phyloP scores from a whole-genome alignment of 2,329 filamentous ascomycete genomes.

The Paraphoma chrysanthemicola region DNA sequence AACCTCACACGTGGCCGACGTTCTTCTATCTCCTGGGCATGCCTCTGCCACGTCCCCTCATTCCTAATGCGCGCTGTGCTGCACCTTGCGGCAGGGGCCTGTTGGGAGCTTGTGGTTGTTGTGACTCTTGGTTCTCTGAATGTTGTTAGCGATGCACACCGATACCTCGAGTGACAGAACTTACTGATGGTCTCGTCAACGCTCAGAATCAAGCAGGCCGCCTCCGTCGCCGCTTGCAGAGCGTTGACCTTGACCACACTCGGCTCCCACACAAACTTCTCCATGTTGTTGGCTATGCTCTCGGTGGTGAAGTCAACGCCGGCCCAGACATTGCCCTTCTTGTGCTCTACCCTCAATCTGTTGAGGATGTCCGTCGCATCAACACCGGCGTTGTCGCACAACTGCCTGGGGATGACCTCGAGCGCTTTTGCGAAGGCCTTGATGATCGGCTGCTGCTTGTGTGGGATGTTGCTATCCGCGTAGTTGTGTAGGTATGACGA shows the following conservation, averaged over 20 bases:
- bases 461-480: conserved; percentile 87
- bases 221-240: conserved; percentile 93
- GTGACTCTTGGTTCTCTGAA: conserved; percentile 86
- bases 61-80: conserved; percentile 85
- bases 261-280: conserved; percentile 96
- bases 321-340: conserved; percentile 90
- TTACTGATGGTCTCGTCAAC: conserved; percentile 96
- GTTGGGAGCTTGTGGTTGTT: conserved; percentile 79
- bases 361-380: conserved; percentile 98
- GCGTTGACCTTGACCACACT: conserved; percentile 96
- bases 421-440: conserved; percentile 97
- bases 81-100: conserved; percentile 69
- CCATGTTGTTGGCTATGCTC: conserved; percentile 92
- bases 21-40: conserved; percentile 77
- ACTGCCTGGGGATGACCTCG: conserved; percentile 93
- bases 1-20: conserved; percentile 3
- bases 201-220: conserved; percentile 90
- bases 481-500: conserved; percentile 92
- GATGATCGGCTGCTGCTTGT: conserved; percentile 98
- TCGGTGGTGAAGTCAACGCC: conserved; percentile 95
- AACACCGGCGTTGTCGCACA: conserved; percentile 98
- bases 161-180: conserved; percentile 22
- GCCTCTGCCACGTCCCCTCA: conserved; percentile 70
- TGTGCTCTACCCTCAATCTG: conserved; percentile 92
- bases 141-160: no score